Base-by-base conservation (phyloP, 2,329 filamentous ascomycete species). In the Sordariomycetes sp. region DNA sequence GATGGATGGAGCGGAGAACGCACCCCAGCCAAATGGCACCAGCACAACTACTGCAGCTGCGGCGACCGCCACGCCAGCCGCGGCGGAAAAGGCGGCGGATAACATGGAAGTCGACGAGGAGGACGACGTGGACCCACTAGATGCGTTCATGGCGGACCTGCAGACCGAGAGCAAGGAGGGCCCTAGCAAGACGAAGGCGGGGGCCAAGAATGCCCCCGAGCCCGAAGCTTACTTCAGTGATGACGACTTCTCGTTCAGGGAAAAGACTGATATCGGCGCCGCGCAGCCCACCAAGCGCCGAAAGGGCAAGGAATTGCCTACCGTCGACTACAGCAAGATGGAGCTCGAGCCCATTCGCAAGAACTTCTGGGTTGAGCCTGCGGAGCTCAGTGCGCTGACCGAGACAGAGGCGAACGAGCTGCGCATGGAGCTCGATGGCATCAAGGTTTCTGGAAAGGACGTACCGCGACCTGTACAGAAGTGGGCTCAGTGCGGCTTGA, bases 401-500 rank as follows among this genome's bases (percentile, higher is more conserved):
- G 87, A 95, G 62, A 88, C 87, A 58, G 91, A 97, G 64, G 81
- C 95, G 57, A 81, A 84, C 51, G 87, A 88, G 62, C 70, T 99
- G 57, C 84, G 94, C 53, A 74, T 92, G 59, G 90, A 97, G 68
- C 77, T 99, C 34, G 94, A 97, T 68, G 92, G 90, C 53, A 97
- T 99, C 72, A 96, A 96, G 68, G 89, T 97, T 50, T 84, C 86
- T 59, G 90, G 91, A 60, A 84, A 90, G 62, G 83, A 96, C 64
- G 85, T 95, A 4, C 94, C 94, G 1, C 95, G 91, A 65, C 94
- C 94, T 3, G 91, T 99, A 10, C 87, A 90, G 65, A 96, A 95
- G 70, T 99, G 91, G 89, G 91, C 92, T 0, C 92, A 97, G 65
- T 96, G 91, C 67, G 94, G 94, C 53, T 79, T 96, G 54, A 90